Base-by-base conservation (phyloP, 2,329 filamentous ascomycete genomes). In the Emmonsiellopsis sp. region DNA sequence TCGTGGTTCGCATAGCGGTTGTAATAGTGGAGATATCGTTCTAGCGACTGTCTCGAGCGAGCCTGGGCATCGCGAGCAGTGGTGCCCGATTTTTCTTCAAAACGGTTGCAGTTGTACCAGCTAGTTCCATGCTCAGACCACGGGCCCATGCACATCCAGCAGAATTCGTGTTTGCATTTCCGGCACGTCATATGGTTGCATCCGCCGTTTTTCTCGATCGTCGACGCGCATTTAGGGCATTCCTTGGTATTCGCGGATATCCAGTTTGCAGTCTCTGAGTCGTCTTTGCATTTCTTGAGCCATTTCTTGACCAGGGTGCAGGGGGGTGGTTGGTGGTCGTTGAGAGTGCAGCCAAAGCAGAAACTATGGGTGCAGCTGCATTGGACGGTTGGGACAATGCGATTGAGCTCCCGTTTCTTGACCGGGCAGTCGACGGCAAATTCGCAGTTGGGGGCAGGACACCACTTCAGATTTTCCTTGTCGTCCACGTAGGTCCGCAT, bases 141-240 rank as follows among this genome's bases (percentile, higher is more conserved):
- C 0, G 95, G 77, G 0, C 93, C 93, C 93, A 98, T 98, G 66
- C 93, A 98, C 87, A 98, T 97, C 93, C 93, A 98, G 74, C 93
- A 98, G 66, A 98, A 96, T 66, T 96, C 91, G 66, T 96, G 85
- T 65, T 90, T 89, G 75, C 91, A 96, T 70, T 96, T 96, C 54
- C 91, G 79, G 68, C 91, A 96, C 0, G 91, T 96, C 91, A 96
- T 96, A 70, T 96, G 91, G 73, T 96, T 96, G 75, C 91, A 96
- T 3, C 91, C 91, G 51, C 91, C 91, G 61, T 98, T 98, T 81
- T 98, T 98, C 73, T 98, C 93, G 44, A 98, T 98, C 0, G 93
- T 98, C 2, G 92, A 97, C 62, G 89, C 84, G 71, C 93, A 98
- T 68, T 87, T 93, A 0, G 93, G 92, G 59, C 93, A 98, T 69